Evolutionary conservation across 371 early-diverging fungal species (phyloP), one percentile per base, ranked within the genome.

Genomic region (Blakeslea trispora): DNA sequence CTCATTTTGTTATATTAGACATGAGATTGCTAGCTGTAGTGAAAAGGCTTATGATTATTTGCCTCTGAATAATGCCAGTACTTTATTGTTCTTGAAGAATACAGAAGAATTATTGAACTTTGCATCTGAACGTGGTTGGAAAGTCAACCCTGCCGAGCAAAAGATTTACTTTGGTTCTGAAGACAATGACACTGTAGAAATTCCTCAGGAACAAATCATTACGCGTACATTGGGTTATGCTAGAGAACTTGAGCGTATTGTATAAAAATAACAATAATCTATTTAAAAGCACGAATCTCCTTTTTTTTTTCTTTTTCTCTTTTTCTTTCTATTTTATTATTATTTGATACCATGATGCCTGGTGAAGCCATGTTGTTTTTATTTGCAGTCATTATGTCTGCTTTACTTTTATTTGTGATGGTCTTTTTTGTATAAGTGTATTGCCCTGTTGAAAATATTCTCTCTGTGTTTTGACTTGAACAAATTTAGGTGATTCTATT

Each of bases 371-470:
- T 92, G 66, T 79, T 92, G 41, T 97, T 94, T 70, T 76, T 97
- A 57, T 92, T 97, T 70, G 93, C 89, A 41, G 86, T 95, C 64
- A 84, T 96, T 58, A 81, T 94, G 85, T 89, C 93, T 52, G 95
- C 95, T 34, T 62, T 89, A 40, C 81, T 97, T 58, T 82, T 97
- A 66, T 97, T 97, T 65, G 83, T 84, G 66, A 93, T 94, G 84
- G 96, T 97, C 45, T 97, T 92, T 75, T 96, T 93, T 74, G 94
- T 94, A 86, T 63, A n/a, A n/a, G n/a, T n/a, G n/a, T n/a, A n/a
- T n/a, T n/a, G n/a, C n/a, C n/a, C n/a, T n/a, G n/a, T n/a, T n/a
- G n/a, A n/a, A n/a, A n/a, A n/a, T n/a, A n/a, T n/a, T n/a, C 71
- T 67, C 51, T 59, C 63, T 59, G 45, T n/a, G 45, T 78, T 61